Conservation (phyloP, 1,284 basidiomycete genomes). For the Leccinum pachyderme region DNA sequence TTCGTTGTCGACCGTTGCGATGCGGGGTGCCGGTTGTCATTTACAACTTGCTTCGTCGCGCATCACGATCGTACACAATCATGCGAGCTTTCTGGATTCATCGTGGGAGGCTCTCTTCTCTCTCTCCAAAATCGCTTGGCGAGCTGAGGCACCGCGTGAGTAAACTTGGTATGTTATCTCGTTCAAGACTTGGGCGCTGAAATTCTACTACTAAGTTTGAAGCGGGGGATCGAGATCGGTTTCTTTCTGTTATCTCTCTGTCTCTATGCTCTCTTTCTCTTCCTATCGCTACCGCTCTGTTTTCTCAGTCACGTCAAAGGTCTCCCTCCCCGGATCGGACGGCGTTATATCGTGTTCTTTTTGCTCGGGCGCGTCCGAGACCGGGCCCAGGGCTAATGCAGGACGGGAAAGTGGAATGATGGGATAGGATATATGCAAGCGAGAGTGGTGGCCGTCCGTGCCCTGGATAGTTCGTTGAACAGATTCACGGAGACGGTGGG, state of each 20-base stretch:
- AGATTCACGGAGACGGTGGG: background rate
- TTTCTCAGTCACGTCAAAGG: too few species aligned
- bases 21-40: background rate
- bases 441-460: background rate
- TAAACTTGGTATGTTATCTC: background rate
- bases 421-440: background rate
- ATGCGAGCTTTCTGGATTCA: background rate
- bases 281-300: background rate
- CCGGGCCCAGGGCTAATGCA: background rate
- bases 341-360: background rate
- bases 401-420: background rate
- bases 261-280: background rate
- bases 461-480: background rate
- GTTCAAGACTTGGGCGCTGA: background rate
- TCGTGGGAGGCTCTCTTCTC: background rate
- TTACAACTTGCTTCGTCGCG: background rate
- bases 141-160: background rate
- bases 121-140: background rate
- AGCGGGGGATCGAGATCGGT: background rate
- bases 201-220: background rate
- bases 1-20: slow-evolving; percentile 1
- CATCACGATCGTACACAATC: background rate
- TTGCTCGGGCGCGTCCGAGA: background rate
- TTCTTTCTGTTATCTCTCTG: background rate
- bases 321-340: too few species aligned